Percentiles rank a stretch among this genome's conserved stretches.
Conservation (phyloP, 495 filamentous ascomycete genomes). For the Rhizodiscina lignyota region DNA sequence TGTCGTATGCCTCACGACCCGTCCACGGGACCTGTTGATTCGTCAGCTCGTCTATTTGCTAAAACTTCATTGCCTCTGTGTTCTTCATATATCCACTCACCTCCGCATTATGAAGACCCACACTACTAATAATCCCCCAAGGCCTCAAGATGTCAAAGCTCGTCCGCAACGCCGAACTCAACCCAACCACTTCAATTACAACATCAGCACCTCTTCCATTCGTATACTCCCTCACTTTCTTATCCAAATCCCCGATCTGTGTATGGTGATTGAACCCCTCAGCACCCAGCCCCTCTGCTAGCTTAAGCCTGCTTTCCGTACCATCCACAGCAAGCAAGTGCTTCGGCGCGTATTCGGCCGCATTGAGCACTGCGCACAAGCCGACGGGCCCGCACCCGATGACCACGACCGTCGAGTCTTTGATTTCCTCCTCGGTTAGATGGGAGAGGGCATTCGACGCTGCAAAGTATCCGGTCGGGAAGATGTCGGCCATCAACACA, state of each 20-base stretch:
- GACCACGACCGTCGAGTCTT: conserved; percentile 58
- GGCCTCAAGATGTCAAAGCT: conserved; percentile 76
- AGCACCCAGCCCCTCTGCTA: conserved; percentile 64
- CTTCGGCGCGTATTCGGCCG: conserved; percentile 63
- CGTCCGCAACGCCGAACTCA: conserved; percentile 65
- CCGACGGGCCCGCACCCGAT: conserved; percentile 70
- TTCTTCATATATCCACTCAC: conserved; percentile 32
- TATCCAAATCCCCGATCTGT: conserved; percentile 48
- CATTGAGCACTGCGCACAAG: conserved; percentile 73
- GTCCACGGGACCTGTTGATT: conserved; percentile 64
- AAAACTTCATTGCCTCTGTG: too few relatives aligned
- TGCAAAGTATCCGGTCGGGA: conserved; percentile 78
- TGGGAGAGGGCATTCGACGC: conserved; percentile 66
- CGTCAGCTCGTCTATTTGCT: conserved; percentile 7
- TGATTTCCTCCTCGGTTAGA: conserved; percentile 41
- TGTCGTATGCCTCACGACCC: conserved; percentile 69
- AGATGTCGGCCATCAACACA: conserved; percentile 81
- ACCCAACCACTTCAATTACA: conserved; percentile 81
- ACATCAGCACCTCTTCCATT: conserved; percentile 78
- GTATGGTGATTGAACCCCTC: conserved; percentile 71
- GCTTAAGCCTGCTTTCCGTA: conserved; percentile 56
- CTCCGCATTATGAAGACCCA: conserved; percentile 86
- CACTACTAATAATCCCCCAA: conserved; percentile 73
- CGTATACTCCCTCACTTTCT: conserved; percentile 59
- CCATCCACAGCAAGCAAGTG: conserved; percentile 77